A percentile compares a stretch with the other conserved stretches of the same genome.
Evolutionary conservation across 2,329 filamentous ascomycete genomes (phyloP).

Genomic region (Didymella pinodella): DNA sequence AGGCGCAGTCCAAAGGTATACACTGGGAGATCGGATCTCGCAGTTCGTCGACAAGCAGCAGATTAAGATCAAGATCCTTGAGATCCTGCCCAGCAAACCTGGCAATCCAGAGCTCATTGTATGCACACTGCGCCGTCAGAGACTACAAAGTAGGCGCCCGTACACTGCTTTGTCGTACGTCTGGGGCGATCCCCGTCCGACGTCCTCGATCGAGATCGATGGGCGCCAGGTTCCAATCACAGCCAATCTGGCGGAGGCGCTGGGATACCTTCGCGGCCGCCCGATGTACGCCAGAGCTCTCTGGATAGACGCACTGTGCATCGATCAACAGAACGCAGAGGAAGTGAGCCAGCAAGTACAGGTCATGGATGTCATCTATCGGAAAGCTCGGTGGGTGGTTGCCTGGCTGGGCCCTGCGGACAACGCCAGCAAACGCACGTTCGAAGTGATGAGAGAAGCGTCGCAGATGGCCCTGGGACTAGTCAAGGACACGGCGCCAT

Average conservation of each 20-base stretch:
- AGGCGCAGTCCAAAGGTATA: too few relatives aligned
- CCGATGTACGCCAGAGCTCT: not conserved
- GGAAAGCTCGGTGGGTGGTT: not conserved
- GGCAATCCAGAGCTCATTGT: not conserved
- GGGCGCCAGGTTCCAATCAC: not conserved
- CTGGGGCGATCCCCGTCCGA: not conserved
- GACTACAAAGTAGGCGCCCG: not conserved
- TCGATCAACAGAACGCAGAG: not conserved
- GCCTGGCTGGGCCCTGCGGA: not conserved
- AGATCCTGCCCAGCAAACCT: not conserved
- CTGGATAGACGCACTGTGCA: not conserved
- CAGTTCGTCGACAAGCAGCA: not conserved
- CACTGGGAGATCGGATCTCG: not conserved
- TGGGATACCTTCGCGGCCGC: not conserved
- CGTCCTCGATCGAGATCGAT: not conserved
- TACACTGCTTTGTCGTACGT: not conserved
- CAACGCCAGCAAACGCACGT: not conserved
- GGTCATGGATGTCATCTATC: not conserved
- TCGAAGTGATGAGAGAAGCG: not conserved
- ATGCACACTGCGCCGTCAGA: not conserved
- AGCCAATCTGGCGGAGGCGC: not conserved
- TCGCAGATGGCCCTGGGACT: not conserved
- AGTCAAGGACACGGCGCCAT: not conserved
- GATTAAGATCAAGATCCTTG: not conserved
- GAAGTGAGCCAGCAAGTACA: not conserved